Evolutionary conservation across 768 basidiomycete genomes (phyloP).

Genomic region (Filobasidium floriforme): DNA sequence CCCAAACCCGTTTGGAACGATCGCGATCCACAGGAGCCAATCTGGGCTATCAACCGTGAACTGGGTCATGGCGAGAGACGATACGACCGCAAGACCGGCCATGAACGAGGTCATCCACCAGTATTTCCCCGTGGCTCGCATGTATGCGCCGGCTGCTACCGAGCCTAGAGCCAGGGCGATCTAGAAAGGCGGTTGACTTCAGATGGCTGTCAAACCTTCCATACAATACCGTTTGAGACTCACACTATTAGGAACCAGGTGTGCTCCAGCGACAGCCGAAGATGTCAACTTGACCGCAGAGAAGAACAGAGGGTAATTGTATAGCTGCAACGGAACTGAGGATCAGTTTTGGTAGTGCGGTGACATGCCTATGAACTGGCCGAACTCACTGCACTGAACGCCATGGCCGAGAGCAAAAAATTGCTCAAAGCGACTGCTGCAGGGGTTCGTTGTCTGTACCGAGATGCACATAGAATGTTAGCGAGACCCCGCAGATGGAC

Average conservation of each 20-base stretch:
- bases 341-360: slow-evolving; percentile 10
- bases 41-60: slow-evolving; percentile 22
- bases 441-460: slow-evolving; percentile 59
- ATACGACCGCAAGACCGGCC: slow-evolving; percentile 59
- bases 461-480: neutral
- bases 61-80: slow-evolving; percentile 44
- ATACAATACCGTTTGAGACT: slow-evolving; percentile 31
- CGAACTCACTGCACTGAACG: slow-evolving; percentile 32
- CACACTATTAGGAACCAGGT: slow-evolving; percentile 84
- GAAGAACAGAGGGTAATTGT: slow-evolving; percentile 84
- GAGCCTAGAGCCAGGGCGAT: slow-evolving; percentile 75
- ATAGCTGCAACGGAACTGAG: slow-evolving; percentile 52
- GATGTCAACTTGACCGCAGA: slow-evolving; percentile 66
- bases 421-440: slow-evolving; percentile 72
- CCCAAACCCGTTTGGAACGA: slow-evolving; percentile 36
- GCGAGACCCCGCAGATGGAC: neutral
- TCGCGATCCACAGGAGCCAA: slow-evolving; percentile 39
- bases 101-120: slow-evolving; percentile 70
- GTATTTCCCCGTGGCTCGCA: slow-evolving; percentile 64
- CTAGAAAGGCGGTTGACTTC: slow-evolving; percentile 44
- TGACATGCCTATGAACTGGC: slow-evolving; percentile 7
- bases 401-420: slow-evolving; percentile 49
- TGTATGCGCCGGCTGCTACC: slow-evolving; percentile 73
- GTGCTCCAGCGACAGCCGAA: slow-evolving; percentile 65
- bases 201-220: neutral